Conservation (phyloP, 257 asterid species). For the Nicotiana noctiflora region DNA sequence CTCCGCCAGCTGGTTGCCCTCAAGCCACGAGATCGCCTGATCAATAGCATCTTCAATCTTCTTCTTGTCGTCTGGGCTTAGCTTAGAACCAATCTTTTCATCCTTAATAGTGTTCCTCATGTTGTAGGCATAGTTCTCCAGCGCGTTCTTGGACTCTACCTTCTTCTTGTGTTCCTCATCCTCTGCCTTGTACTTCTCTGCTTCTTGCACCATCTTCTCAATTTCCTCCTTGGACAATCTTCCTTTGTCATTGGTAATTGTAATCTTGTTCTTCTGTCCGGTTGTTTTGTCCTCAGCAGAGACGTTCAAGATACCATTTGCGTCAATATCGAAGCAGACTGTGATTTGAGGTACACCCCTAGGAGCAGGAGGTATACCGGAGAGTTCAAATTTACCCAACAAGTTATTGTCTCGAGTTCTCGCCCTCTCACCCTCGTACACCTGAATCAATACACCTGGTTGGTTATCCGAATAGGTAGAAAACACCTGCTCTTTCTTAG, state of each 20-base stretch:
- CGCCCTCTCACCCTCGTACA: conserved; percentile 29
- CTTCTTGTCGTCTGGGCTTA: conserved; percentile 21
- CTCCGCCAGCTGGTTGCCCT: conserved; percentile 27
- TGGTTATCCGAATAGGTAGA: conserved; percentile 28
- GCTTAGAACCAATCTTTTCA: conserved; percentile 29
- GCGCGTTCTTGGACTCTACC: conserved; percentile 27
- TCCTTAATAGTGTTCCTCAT: conserved; percentile 39
- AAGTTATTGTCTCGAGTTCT: conserved; percentile 29
- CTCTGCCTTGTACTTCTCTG: conserved; percentile 27
- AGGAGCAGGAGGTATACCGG: conserved; percentile 30
- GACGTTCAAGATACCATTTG: conserved; percentile 29
- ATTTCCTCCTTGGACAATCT: conserved; percentile 29
- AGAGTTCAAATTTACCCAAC: conserved; percentile 27
- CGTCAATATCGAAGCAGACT: conserved; percentile 31
- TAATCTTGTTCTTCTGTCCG: conserved; percentile 30
- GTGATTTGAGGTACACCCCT: conserved; percentile 31
- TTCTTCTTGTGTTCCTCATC: conserved; percentile 32
- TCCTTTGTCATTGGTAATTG: conserved; percentile 33
- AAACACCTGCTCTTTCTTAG: conserved; percentile 32
- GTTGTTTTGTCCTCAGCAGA: conserved; percentile 39
- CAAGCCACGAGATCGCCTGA: conserved; percentile 26
- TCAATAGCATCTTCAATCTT: conserved; percentile 29
- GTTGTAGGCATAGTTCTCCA: conserved; percentile 30
- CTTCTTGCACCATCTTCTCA: conserved; percentile 35
- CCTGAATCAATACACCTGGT: conserved; percentile 37